Base-by-base conservation (phyloP, 768 basidiomycete species). In the Phaeotremella skinneri region DNA sequence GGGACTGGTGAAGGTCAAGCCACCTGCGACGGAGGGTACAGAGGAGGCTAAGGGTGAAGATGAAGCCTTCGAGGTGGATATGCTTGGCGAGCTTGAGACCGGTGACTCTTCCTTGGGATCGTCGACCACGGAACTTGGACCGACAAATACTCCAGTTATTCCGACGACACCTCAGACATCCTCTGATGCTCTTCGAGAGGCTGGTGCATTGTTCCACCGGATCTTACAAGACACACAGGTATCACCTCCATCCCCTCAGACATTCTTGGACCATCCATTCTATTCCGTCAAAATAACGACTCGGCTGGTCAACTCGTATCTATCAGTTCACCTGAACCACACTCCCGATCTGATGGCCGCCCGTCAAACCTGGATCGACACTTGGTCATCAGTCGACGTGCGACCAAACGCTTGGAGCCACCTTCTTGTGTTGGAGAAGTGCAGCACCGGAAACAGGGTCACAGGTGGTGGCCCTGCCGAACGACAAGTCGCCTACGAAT, bases 271-370 rank as follows among this genome's bases (percentile, higher is more conserved):
- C 13, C 47, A 58, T 23, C 59, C 80, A 56, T 91, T 94, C 76
- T 72, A 74, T 4, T 64, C 80, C 54, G 88, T 92, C 31, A 49
- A 74, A 4, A 68, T 87, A 51, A 83, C 85, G 0, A 66, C 89
- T 0, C 80, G 82, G 1, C 81, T 96, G 4, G 67, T 92, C 63
- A 89, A 87, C 64, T 83, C 91, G 2, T 97, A 90, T 70, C 79
- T 96, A 50, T 84, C 87, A 13, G 87, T 92, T 0, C 83, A 86
- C 71, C 87, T 87, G 67, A 73, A 76, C 2, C 86, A 87, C 63
- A 76, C 81, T 3, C 69, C 77, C 0, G 55, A 58, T 9, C 77
- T 92, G 41, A 80, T 83, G 26, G 70, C 69, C 1, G 78, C 83
- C 2, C 77, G 78, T 27, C 79, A 80, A 6, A 73, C 81, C 6